Evolutionary conservation across 2,329 filamentous ascomycete genomes (phyloP).

Genomic region (Tolypocladium sp.): DNA sequence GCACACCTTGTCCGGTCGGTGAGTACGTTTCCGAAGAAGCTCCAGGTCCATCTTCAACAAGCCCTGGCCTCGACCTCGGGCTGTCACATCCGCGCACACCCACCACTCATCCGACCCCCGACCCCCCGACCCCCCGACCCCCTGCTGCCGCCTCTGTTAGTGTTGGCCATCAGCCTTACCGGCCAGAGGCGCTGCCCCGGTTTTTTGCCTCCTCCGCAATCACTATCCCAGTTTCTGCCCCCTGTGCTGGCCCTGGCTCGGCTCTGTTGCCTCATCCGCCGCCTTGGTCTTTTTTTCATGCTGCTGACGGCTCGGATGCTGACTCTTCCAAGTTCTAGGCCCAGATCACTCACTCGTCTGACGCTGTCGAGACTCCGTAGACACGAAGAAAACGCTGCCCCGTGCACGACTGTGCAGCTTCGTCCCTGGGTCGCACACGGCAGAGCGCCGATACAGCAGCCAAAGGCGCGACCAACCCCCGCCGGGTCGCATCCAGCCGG

Average conservation of each 20-base stretch:
- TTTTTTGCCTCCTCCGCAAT: neutral
- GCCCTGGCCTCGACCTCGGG: neutral
- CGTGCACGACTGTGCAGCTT: neutral
- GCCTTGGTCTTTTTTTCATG: neutral
- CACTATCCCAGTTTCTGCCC: neutral
- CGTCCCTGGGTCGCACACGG: no score
- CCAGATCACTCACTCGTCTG: neutral
- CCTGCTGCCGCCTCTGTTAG: neutral
- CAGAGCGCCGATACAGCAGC: neutral
- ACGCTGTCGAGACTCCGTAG: neutral
- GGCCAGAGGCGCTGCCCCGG: neutral
- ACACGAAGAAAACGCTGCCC: neutral
- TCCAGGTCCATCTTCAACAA: neutral
- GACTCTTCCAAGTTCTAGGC: neutral
- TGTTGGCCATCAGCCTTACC: constrained; percentile 1
- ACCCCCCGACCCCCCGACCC: neutral
- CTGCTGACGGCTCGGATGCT: neutral
- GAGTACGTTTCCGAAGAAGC: neutral
- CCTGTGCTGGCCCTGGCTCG: neutral
- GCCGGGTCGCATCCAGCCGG: neutral
- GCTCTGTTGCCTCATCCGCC: neutral
- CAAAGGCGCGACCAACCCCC: neutral
- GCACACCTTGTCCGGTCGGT: neutral
- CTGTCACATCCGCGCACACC: neutral
- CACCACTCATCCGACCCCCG: neutral